phyloP scores from a whole-genome alignment of 2,329 filamentous ascomycete genomes.

The Parastagonospora nodorum region DNA sequence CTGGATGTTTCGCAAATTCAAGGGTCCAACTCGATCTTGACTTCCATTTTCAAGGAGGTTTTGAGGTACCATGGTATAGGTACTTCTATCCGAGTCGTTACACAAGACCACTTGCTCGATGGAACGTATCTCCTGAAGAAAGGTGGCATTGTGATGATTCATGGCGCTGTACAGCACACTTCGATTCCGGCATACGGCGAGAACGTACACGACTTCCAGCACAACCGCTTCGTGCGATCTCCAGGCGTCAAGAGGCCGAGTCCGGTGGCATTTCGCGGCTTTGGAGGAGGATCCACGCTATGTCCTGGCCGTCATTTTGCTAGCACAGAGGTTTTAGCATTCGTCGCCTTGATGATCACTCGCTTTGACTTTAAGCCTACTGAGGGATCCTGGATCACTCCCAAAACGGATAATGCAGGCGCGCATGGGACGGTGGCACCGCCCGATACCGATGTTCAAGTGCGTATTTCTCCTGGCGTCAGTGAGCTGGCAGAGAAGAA shows the following conservation, averaged over 20 bases:
- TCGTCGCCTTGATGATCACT: constrained; percentile 28
- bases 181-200: neutral
- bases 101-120: constrained; percentile 38
- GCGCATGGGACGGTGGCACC: constrained; percentile 4
- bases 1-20: constrained; percentile 35
- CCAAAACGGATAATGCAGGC: constrained; percentile 15
- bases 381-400: constrained; percentile 15
- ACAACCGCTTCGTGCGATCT: constrained; percentile 39
- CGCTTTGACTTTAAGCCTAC: constrained; percentile 29
- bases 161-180: constrained; percentile 25
- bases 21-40: constrained; percentile 42
- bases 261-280: constrained; percentile 27
- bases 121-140: constrained; percentile 41
- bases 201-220: constrained; percentile 39
- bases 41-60: constrained; percentile 48
- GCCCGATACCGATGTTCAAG: constrained; percentile 16
- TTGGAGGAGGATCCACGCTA: constrained; percentile 33
- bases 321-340: constrained; percentile 30
- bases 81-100: constrained; percentile 34
- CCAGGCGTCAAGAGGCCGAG: neutral
- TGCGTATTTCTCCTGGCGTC: neutral
- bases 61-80: constrained; percentile 44
- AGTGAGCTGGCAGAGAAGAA: constrained; percentile 6
- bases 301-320: constrained; percentile 45
- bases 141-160: constrained; percentile 33